Evolutionary conservation across 768 basidiomycete genomes (phyloP).

Genomic region (Sutorius australiensis): DNA sequence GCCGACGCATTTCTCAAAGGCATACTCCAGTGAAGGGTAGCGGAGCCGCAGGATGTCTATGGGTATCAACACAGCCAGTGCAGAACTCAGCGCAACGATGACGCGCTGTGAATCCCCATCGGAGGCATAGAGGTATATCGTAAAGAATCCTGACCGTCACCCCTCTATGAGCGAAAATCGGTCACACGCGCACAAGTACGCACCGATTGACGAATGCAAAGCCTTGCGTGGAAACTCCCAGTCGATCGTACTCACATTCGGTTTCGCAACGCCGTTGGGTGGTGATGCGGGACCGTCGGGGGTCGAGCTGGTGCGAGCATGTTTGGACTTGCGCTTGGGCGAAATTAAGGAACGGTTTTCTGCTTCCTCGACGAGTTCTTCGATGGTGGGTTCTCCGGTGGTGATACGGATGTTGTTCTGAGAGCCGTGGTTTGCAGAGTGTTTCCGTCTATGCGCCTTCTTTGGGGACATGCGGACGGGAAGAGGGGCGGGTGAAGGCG

Average conservation of each 20-base stretch:
- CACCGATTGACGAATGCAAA: conserved; percentile 86
- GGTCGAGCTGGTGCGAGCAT: conserved; percentile 4
- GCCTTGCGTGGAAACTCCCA: conserved; percentile 91
- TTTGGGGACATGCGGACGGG: conserved; percentile 35
- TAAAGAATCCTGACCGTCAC: conserved; percentile 53
- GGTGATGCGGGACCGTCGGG: conserved; percentile 7
- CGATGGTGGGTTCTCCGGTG: conserved; percentile 17
- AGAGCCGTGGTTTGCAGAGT: conserved; percentile 24
- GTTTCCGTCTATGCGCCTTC: conserved; percentile 27
- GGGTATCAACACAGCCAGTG: conserved; percentile 65
- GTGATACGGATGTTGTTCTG: conserved; percentile 10
- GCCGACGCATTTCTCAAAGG: conserved; percentile 70
- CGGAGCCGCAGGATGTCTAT: conserved; percentile 73
- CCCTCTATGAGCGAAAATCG: not conserved
- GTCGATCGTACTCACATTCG: conserved; percentile 42
- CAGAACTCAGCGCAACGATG: conserved; percentile 57
- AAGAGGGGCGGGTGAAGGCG: conserved; percentile 8
- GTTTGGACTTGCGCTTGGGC: conserved; percentile 20
- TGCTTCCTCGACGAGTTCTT: conserved; percentile 24
- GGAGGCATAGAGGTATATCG: conserved; percentile 52
- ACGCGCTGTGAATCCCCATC: conserved; percentile 49
- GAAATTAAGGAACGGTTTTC: conserved; percentile 12
- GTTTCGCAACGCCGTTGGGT: conserved; percentile 6
- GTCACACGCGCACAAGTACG: conserved; percentile 27
- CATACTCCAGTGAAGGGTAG: conserved; percentile 56